Conservation (phyloP, 2,329 filamentous ascomycete genomes). For the Pezizomycotina sp. region DNA sequence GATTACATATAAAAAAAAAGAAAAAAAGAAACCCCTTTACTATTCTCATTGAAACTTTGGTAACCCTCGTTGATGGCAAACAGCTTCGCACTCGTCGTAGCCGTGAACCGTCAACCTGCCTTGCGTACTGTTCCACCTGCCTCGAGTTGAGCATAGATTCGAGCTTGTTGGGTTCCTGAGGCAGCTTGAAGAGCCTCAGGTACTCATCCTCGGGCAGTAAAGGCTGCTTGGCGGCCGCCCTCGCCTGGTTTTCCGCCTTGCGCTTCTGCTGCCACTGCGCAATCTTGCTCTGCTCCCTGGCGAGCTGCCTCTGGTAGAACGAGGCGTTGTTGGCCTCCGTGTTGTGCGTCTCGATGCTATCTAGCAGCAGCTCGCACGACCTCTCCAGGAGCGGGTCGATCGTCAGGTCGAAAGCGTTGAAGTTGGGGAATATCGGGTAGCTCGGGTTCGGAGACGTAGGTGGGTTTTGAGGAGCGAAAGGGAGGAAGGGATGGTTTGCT, state of each 20-base stretch:
- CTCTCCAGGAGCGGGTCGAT: slow-evolving; percentile 98
- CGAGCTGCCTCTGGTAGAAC: slow-evolving; percentile 85
- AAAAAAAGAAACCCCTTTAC: slow-evolving; percentile 1
- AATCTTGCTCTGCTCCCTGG: slow-evolving; percentile 91
- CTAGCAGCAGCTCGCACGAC: slow-evolving; percentile 87
- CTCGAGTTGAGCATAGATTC: slow-evolving; percentile 89
- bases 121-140: slow-evolving; percentile 94
- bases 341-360: slow-evolving; percentile 95
- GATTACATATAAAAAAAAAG: slow-evolving; percentile 10
- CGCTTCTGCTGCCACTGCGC: slow-evolving; percentile 92
- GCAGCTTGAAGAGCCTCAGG: slow-evolving; percentile 95
- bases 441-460: slow-evolving; percentile 34
- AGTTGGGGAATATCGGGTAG: slow-evolving; percentile 65
- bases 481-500: slow-evolving; percentile 33
- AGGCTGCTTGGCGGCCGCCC: slow-evolving; percentile 71
- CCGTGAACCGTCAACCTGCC: slow-evolving; percentile 95
- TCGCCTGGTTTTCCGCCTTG: slow-evolving; percentile 81
- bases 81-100: slow-evolving; percentile 88
- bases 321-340: slow-evolving; percentile 99
- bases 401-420: slow-evolving; percentile 75
- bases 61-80: slow-evolving; percentile 60
- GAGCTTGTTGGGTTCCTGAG: slow-evolving; percentile 78
- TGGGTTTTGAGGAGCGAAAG: slow-evolving; percentile 12
- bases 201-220: slow-evolving; percentile 91
- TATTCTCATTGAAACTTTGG: slow-evolving; percentile 19